A percentile compares a stretch with the other conserved stretches of the same genome.
Evolutionary conservation across 441 rosid species (phyloP).

Genomic region (Erodium chrysanthum): DNA sequence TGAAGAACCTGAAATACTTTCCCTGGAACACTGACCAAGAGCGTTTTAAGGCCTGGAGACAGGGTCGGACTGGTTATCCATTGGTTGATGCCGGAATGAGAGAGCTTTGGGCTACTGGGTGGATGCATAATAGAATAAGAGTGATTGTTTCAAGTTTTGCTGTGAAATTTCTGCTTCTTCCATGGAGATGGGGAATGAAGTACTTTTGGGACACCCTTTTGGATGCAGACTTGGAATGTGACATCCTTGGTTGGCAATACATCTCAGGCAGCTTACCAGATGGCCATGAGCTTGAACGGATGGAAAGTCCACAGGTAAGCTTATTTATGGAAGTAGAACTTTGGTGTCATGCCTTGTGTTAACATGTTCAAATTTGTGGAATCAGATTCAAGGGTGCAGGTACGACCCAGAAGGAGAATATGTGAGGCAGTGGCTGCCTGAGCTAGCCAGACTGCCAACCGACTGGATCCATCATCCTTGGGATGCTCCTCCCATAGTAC

Average conservation of each 20-base stretch:
- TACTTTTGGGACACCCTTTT: constrained; percentile 96
- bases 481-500: no score
- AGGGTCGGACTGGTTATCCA: constrained; percentile 93
- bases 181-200: constrained; percentile 99
- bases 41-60: constrained; percentile 99
- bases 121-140: constrained; percentile 90
- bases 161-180: constrained; percentile 87
- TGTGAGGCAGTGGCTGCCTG: no score
- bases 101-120: constrained; percentile 95
- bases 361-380: constrained; percentile 5
- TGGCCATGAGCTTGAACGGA: constrained; percentile 77
- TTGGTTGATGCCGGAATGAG: constrained; percentile 98
- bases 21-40: no score
- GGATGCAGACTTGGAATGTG: constrained; percentile 94
- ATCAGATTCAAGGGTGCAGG: constrained; percentile 69
- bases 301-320: constrained; percentile 80
- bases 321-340: no score
- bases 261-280: constrained; percentile 86
- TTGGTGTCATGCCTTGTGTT: no score
- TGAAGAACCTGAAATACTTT: no score
- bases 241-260: constrained; percentile 97
- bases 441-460: no score
- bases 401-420: constrained; percentile 65
- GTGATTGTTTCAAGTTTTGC: constrained; percentile 94
- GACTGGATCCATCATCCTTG: no score